phyloP scores from a whole-genome alignment of 129 eudicot genomes.

The Chrysanthemum makinoi region DNA sequence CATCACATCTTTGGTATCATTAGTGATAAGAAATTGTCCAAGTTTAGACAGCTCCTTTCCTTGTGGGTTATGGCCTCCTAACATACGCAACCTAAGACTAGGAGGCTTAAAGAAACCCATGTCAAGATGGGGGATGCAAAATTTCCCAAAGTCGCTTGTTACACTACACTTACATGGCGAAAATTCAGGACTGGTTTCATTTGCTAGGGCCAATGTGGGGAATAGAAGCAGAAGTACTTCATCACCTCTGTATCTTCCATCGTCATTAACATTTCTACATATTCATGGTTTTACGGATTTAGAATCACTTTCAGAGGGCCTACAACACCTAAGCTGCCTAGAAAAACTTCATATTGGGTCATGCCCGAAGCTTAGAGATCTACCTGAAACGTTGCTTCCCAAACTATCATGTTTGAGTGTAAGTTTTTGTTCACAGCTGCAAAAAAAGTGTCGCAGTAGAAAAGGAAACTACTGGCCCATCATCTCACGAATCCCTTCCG shows the following conservation, averaged over 20 bases:
- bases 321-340: neutral
- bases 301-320: constrained; percentile 2
- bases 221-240: neutral
- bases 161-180: neutral
- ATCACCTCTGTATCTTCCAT: neutral
- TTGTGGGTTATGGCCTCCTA: neutral
- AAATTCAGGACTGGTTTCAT: neutral
- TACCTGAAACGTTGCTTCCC: too few relatives aligned
- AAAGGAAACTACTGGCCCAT: too few relatives aligned
- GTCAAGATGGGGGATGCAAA: neutral
- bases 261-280: neutral
- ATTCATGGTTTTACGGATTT: neutral
- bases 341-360: too few relatives aligned
- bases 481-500: too few relatives aligned
- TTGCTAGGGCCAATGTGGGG: neutral
- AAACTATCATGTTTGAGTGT: too few relatives aligned
- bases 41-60: too few relatives aligned
- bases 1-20: too few relatives aligned
- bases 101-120: constrained; percentile 3
- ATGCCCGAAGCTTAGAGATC: too few relatives aligned
- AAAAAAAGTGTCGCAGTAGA: too few relatives aligned
- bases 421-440: too few relatives aligned
- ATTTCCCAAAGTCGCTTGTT: neutral
- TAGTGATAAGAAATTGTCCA: too few relatives aligned
- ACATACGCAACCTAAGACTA: neutral